These are phyloP conservation scores for Agaricus subrufescens DNA, from an alignment of 768 basidiomycete genomes.

Conservation along the genomic window DNA sequence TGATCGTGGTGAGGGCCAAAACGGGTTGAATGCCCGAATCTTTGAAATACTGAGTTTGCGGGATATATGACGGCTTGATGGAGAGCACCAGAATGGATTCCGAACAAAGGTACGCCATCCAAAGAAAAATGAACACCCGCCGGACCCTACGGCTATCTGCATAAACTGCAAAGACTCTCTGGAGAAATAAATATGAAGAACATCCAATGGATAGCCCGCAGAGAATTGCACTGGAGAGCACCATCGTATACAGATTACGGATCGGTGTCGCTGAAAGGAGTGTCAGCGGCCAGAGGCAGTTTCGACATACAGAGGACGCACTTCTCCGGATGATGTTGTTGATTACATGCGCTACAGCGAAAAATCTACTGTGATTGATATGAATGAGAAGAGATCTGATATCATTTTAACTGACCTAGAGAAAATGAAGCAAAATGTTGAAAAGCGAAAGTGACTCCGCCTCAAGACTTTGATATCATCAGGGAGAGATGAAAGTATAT, in stretches of 20 bases:
- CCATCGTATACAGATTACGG: neutral
- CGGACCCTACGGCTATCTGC: conserved; percentile 15
- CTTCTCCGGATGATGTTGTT: neutral
- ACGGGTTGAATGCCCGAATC: conserved; percentile 18
- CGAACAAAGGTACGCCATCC: conserved; percentile 21
- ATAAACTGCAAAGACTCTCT: conserved; percentile 27
- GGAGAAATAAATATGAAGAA: conserved; percentile 25
- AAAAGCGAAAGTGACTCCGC: neutral
- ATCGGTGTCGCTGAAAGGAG: neutral
- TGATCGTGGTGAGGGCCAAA: conserved; percentile 15
- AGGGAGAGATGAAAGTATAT: neutral
- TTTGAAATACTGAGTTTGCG: conserved; percentile 26
- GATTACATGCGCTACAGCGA: neutral
- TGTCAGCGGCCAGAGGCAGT: neutral
- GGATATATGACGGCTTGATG: conserved; percentile 19
- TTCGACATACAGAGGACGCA: neutral
- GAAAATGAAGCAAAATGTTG: neutral
- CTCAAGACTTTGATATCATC: neutral
- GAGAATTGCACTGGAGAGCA: neutral
- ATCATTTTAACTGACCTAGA: neutral
- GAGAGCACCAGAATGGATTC: conserved; percentile 18
- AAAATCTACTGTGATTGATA: neutral
- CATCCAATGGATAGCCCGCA: neutral
- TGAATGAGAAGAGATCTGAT: neutral
- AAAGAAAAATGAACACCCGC: conserved; percentile 21